A percentile compares a stretch with the other conserved stretches of the same genome.
Evolutionary conservation across 768 basidiomycete genomes (phyloP).

Genomic region (Macrolepiota dolichaula): DNA sequence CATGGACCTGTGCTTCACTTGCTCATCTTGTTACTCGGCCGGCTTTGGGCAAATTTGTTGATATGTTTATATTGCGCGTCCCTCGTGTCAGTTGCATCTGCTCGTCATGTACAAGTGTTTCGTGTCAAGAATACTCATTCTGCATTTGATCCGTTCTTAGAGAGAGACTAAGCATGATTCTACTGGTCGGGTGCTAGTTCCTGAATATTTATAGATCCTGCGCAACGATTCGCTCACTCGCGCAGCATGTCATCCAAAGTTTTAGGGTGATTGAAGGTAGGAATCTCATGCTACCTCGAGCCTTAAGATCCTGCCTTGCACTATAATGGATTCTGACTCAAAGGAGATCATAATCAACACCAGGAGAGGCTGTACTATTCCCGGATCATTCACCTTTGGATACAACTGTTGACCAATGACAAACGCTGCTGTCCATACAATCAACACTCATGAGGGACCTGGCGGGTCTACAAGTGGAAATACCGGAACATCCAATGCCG

Average conservation of each 20-base stretch:
- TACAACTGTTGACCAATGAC: not conserved
- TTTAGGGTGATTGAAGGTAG: not conserved
- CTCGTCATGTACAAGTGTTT: not conserved
- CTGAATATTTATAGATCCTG: not conserved
- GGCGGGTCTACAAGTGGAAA: not conserved
- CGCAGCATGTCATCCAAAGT: not conserved
- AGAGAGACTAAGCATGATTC: not conserved
- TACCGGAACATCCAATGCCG: not conserved
- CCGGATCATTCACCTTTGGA: not conserved
- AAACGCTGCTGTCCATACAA: not conserved
- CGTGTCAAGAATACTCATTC: not conserved
- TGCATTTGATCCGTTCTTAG: not conserved
- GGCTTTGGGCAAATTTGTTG: not conserved
- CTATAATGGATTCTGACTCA: no score
- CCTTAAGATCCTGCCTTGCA: not conserved
- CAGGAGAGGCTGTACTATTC: not conserved
- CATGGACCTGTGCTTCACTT: no score
- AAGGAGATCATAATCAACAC: not conserved
- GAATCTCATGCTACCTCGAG: not conserved
- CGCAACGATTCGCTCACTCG: no score
- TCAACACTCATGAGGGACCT: not conserved
- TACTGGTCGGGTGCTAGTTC: not conserved
- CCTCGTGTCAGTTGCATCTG: not conserved
- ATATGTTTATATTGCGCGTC: not conserved
- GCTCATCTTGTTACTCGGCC: not conserved